These are phyloP conservation scores for Acephala macrosclerotiorum DNA, from an alignment of 2,329 filamentous ascomycete species.

Conservation along the genomic window DNA sequence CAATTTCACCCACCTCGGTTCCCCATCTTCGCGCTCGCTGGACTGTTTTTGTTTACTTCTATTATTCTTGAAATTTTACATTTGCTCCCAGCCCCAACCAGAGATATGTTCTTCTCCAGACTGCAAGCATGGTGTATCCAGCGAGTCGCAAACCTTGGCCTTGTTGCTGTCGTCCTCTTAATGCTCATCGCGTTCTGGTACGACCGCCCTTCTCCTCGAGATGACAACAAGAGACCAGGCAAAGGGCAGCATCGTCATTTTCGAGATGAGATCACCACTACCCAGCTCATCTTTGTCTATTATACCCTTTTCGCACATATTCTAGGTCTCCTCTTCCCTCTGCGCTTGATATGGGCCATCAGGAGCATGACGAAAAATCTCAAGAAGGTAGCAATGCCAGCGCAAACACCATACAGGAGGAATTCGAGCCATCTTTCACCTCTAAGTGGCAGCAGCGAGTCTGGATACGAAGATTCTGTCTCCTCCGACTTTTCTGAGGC, in stretches of 20 bases:
- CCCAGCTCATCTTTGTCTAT: slow-evolving; percentile 59
- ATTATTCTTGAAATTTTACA: background rate
- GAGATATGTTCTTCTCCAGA: slow-evolving; percentile 17
- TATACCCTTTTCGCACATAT: slow-evolving; percentile 72
- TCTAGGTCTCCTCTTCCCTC: slow-evolving; percentile 68
- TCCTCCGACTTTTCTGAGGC: slow-evolving; percentile 53
- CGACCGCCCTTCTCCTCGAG: slow-evolving; percentile 12
- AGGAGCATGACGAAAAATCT: slow-evolving; percentile 62
- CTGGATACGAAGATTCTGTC: slow-evolving; percentile 48
- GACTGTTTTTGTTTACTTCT: background rate
- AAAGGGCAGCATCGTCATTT: slow-evolving; percentile 16
- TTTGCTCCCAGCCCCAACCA: background rate
- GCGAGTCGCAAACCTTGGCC: slow-evolving; percentile 26
- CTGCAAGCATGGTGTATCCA: slow-evolving; percentile 27
- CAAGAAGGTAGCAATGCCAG: slow-evolving; percentile 35
- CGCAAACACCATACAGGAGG: background rate
- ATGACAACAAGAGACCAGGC: slow-evolving; percentile 5
- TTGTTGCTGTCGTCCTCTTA: slow-evolving; percentile 25
- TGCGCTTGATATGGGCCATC: slow-evolving; percentile 68
- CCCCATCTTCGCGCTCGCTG: background rate
- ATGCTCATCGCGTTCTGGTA: slow-evolving; percentile 27
- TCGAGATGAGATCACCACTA: slow-evolving; percentile 12
- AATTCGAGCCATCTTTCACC: background rate
- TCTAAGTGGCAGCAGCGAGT: slow-evolving; percentile 7
- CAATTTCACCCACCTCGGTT: background rate